These are phyloP conservation scores for Nicotiana undulata DNA, from an alignment of 257 asterid species.

Conservation along the genomic window DNA sequence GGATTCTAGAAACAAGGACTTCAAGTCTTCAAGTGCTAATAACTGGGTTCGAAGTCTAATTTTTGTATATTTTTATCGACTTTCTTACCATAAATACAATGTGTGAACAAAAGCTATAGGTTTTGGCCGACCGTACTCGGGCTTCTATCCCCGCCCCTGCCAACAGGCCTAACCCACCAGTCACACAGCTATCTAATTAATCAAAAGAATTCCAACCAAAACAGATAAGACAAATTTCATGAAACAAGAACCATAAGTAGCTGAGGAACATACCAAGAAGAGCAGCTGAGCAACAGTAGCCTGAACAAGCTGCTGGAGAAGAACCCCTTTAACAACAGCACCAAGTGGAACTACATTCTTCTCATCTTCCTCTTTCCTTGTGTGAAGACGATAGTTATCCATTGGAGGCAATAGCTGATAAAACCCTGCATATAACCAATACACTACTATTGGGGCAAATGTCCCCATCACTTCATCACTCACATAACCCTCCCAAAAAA, in stretches of 20 bases:
- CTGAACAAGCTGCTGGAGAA: slow-evolving; percentile 69
- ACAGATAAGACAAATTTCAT: not conserved
- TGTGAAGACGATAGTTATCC: slow-evolving; percentile 68
- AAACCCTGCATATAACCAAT: slow-evolving; percentile 81
- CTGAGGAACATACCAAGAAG: slow-evolving; percentile 50
- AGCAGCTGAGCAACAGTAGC: slow-evolving; percentile 66
- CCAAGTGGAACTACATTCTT: slow-evolving; percentile 63
- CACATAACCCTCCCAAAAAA: slow-evolving; percentile 76
- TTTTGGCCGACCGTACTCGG: no score
- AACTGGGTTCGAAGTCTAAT: no score
- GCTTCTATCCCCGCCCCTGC: no score
- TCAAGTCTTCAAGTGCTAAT: no score
- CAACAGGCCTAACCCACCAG: not conserved
- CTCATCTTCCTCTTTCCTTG: slow-evolving; percentile 60
- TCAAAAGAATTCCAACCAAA: not conserved
- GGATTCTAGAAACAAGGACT: no score
- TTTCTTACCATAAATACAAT: no score
- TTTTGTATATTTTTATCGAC: no score
- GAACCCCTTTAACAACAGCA: slow-evolving; percentile 67
- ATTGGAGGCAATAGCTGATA: slow-evolving; percentile 77
- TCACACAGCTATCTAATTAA: not conserved
- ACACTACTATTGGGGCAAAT: slow-evolving; percentile 79
- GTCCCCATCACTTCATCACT: slow-evolving; percentile 91
- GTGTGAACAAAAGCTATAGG: no score
- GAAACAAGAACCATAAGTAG: not conserved